These are phyloP conservation scores for Coemansia sp. DNA, from an alignment of 192 early-diverging fungal genomes.

Conservation along the genomic window DNA sequence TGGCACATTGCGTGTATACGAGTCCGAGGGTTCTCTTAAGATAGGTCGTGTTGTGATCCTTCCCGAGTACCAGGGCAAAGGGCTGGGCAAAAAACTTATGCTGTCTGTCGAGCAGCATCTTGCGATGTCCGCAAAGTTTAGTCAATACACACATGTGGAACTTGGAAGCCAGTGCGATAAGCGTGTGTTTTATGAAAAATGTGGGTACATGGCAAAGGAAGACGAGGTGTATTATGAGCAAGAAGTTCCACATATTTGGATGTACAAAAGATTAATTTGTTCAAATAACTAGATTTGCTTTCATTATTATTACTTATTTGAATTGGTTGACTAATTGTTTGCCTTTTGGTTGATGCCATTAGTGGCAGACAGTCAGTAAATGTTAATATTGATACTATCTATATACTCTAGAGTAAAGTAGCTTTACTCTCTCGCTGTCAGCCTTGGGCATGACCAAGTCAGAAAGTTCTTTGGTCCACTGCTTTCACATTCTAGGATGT, in stretches of 20 bases:
- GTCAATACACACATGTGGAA: neutral
- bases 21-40: conserved; percentile 15
- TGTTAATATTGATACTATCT: too few species aligned
- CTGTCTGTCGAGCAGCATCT: conserved; percentile 18
- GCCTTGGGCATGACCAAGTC: too few species aligned
- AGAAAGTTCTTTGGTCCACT: too few species aligned
- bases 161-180: conserved; percentile 48
- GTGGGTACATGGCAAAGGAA: conserved; percentile 32
- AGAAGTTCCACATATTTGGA: conserved; percentile 42
- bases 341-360: too few species aligned
- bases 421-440: too few species aligned
- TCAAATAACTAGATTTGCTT: neutral
- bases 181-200: conserved; percentile 36
- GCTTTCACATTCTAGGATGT: too few species aligned
- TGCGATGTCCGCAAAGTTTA: neutral
- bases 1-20: conserved; percentile 34
- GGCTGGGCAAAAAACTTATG: conserved; percentile 29
- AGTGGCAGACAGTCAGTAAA: too few species aligned
- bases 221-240: conserved; percentile 31
- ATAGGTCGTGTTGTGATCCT: conserved; percentile 36
- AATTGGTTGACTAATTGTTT: too few species aligned
- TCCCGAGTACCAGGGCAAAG: conserved; percentile 47
- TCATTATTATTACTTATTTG: neutral
- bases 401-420: too few species aligned
- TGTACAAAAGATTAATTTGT: conserved; percentile 19